Evolutionary conservation across 106 monocot species (phyloP).

Genomic region (Apostasia ramifera): DNA sequence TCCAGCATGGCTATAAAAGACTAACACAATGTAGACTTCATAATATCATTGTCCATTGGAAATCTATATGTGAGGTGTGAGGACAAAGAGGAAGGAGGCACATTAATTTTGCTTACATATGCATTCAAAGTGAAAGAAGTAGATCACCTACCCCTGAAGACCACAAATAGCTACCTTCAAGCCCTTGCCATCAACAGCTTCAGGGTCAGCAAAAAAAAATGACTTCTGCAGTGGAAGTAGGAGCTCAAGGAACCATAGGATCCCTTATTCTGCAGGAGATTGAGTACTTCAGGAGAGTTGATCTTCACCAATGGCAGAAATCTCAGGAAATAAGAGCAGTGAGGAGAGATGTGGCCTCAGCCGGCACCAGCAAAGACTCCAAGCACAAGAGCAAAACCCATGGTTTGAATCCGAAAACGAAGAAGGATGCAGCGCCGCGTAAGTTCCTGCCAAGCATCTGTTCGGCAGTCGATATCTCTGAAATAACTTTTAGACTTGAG

Average conservation of each 20-base stretch:
- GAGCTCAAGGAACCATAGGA: conserved; percentile 27
- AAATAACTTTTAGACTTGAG: conserved; percentile 8
- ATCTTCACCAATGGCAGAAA: neutral
- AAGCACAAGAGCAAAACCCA: neutral
- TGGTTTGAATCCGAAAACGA: conserved; percentile 6
- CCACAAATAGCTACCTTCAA: neutral
- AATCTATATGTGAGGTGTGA: too few species aligned
- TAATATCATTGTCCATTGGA: too few species aligned
- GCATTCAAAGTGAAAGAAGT: too few species aligned
- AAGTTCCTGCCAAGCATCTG: conserved; percentile 26
- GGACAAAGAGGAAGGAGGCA: too few species aligned
- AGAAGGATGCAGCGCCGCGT: conserved; percentile 10
- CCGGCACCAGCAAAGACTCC: neutral
- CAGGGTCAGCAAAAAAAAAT: neutral
- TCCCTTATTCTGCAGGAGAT: conserved; percentile 37
- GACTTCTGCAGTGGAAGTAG: conserved; percentile 24
- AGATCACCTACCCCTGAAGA: neutral
- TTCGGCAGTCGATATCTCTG: conserved; percentile 24
- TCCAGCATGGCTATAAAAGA: too few species aligned
- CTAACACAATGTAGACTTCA: too few species aligned
- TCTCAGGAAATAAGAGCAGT: too few species aligned
- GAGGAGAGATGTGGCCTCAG: conserved; percentile 2
- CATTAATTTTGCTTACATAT: too few species aligned
- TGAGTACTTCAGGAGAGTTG: conserved; percentile 28
- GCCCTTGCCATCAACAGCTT: too few species aligned